A percentile compares a stretch with the other conserved stretches of the same genome.
Conservation (phyloP, 345 rosid genomes). For the Excoecaria cochinchinensis region DNA sequence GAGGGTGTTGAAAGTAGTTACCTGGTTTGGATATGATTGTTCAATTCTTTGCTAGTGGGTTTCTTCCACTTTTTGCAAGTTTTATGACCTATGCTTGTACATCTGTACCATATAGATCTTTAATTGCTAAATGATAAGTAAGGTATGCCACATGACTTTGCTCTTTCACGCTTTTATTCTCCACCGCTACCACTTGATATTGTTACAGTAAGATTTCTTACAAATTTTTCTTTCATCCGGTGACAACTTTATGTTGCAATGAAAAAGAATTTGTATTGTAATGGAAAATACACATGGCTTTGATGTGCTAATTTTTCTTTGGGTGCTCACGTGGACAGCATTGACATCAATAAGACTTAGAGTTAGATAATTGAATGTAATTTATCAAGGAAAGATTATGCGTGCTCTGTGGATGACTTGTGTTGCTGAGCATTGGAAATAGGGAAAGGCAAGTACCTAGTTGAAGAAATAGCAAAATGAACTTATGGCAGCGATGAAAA, state of each 20-base stretch:
- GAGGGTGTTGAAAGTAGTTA: slow-evolving; percentile 26
- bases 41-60: slow-evolving; percentile 24
- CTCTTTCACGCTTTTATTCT: background rate
- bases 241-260: slow-evolving; percentile 5
- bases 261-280: background rate
- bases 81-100: slow-evolving; percentile 23
- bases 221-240: background rate
- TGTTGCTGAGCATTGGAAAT: background rate
- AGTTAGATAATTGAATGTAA: no score
- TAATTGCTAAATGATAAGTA: slow-evolving; percentile 23
- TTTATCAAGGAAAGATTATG: background rate
- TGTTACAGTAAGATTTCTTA: background rate
- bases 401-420: background rate
- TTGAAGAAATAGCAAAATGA: background rate
- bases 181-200: background rate
- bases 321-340: background rate
- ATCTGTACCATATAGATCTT: slow-evolving; percentile 31
- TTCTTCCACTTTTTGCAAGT: slow-evolving; percentile 19
- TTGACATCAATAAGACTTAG: background rate
- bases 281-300: background rate
- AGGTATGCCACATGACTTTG: slow-evolving; percentile 9
- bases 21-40: slow-evolving; percentile 27
- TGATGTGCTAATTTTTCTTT: background rate
- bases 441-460: background rate
- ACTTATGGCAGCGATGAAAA: background rate